These are phyloP conservation scores for Naganishia liquefaciens DNA, from an alignment of 1,284 basidiomycete species.

Conservation along the genomic window DNA sequence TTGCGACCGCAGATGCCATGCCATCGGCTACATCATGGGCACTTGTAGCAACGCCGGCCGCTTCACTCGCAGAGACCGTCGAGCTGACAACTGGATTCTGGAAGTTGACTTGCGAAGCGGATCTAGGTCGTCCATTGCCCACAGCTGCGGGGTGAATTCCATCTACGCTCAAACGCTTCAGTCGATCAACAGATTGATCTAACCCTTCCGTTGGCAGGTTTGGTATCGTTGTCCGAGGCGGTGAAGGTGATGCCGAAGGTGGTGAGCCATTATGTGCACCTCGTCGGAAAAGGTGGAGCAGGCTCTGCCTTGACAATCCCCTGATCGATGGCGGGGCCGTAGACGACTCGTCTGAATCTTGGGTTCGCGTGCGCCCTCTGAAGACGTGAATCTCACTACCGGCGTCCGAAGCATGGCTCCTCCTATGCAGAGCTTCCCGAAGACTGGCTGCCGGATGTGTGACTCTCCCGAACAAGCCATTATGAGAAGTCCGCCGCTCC, in stretches of 20 bases:
- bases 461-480: constrained; percentile 8
- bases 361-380: constrained; percentile 3
- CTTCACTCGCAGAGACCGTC: background rate
- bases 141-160: constrained; percentile 8
- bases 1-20: background rate
- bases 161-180: constrained; percentile 49
- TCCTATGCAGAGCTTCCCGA: constrained; percentile 16
- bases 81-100: constrained; percentile 15
- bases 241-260: constrained; percentile 36
- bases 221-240: constrained; percentile 41
- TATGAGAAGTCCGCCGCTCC: background rate
- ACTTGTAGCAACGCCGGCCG: background rate
- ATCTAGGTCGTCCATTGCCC: constrained; percentile 13
- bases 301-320: constrained; percentile 39
- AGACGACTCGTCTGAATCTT: constrained; percentile 2
- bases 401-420: constrained; percentile 17
- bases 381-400: constrained; percentile 3
- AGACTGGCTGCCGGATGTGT: constrained; percentile 7
- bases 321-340: constrained; percentile 12
- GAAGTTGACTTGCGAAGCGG: constrained; percentile 30
- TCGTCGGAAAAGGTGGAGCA: constrained; percentile 47
- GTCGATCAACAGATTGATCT: constrained; percentile 47
- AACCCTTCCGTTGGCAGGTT: constrained; percentile 47
- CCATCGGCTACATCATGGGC: background rate
- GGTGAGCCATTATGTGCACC: constrained; percentile 41